Percentiles rank a stretch among this genome's conserved stretches.
phyloP scores from a whole-genome alignment of 2,329 filamentous ascomycete genomes.

The Penicillium sp. region DNA sequence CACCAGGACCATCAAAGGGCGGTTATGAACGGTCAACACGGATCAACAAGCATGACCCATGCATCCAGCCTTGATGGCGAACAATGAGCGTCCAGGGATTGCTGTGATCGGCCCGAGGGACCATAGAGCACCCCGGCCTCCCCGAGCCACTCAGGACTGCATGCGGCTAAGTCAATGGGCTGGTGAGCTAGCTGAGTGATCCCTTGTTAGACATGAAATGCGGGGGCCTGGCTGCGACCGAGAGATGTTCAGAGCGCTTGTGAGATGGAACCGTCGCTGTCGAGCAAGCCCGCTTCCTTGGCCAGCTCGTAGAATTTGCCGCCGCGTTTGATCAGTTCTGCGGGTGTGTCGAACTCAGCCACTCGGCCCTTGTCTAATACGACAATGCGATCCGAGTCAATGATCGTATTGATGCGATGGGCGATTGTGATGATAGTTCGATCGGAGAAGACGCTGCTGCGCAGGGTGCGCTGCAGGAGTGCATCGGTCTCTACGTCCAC shows the following conservation, averaged over 20 bases:
- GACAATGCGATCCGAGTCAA: conserved; percentile 84
- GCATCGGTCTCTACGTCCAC: conserved; percentile 70
- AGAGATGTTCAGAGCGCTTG: conserved; percentile 14
- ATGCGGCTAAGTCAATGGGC: conserved; percentile 8
- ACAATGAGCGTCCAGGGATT: conserved; percentile 13
- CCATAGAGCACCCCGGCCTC: conserved; percentile 11
- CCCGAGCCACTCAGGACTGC: conserved; percentile 21
- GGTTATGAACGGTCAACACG: conserved; percentile 10
- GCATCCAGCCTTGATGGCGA: conserved; percentile 11
- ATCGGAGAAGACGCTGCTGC: conserved; percentile 74
- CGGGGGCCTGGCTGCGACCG: conserved; percentile 6
- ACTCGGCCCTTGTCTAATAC: conserved; percentile 90
- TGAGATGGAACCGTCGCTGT: conserved; percentile 41
- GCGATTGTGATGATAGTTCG: conserved; percentile 98
- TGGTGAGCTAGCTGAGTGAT: conserved; percentile 12
- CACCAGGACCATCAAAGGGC: conserved; percentile 5
- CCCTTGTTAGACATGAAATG: conserved; percentile 4
- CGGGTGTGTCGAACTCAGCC: conserved; percentile 87
- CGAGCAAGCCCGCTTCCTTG: conserved; percentile 79
- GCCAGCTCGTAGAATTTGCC: conserved; percentile 89
- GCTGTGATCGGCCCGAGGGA: conserved; percentile 15
- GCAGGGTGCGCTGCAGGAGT: conserved; percentile 64
- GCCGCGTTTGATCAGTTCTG: conserved; percentile 71
- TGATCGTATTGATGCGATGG: conserved; percentile 96
- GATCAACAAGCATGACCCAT: conserved; percentile 15